Evolutionary conservation across 2,329 filamentous ascomycete genomes (phyloP), one percentile per base, ranked within the genome.

Genomic region (Alternaria ventricosa): DNA sequence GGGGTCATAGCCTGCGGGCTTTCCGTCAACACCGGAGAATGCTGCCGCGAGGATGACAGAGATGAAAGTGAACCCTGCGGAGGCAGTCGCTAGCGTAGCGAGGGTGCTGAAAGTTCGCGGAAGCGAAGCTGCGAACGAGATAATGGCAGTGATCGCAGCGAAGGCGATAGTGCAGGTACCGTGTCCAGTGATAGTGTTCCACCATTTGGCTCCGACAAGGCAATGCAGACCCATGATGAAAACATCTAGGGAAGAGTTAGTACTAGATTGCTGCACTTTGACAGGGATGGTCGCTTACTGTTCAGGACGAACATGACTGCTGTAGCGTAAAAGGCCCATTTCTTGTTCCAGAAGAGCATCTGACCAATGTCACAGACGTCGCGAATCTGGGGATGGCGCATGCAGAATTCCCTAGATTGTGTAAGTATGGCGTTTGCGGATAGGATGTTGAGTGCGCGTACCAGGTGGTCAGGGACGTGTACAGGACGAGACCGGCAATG

Each of bases 281-380:
- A 33, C 15, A 25, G 30, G 33, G 8, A 15, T 71, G 73, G 73
- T 86, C 96, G 96, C 15, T 93, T 97, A 78, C 97, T 97, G 86
- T 97, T 97, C 66, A 97, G 80, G 49, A 97, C 82, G 80, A 97
- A 97, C 92, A 97, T 97, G 78, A 93, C 82, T 1, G 93, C 94
- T 1, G 88, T 90, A 59, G 85, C 82, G 72, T 84, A 89, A 83
- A 88, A 90, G 3, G 86, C 88, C 87, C 90, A 92, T 63, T 87
- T 88, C 79, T 92, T 89, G 68, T 91, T 90, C 90, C 91, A 96
- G 81, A 97, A 97, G 22, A 97, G 87, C 87, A 94, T 94, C 80
- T 97, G 93, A n/a, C 94, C 94, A 76, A 97, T 92, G 77, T 97
- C 94, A 77, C 94, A 97, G 13, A 97, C 92, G 82, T 97, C 94